Conservation (phyloP, 1,284 basidiomycete species). For the Grifola frondosa region DNA sequence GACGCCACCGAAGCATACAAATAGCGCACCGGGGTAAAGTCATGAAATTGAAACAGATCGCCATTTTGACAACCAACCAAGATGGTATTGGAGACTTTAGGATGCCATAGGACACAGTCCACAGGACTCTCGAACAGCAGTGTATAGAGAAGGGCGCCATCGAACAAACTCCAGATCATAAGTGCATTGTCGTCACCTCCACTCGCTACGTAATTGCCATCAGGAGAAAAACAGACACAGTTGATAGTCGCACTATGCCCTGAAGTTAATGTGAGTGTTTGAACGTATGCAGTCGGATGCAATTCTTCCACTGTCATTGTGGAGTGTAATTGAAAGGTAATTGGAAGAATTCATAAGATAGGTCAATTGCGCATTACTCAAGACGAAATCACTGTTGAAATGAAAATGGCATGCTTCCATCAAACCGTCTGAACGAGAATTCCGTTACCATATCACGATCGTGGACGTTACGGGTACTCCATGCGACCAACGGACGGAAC, state of each 20-base stretch:
- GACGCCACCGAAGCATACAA: background rate
- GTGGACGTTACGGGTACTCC: too few relatives aligned
- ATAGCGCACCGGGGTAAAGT: background rate
- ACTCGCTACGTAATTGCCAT: constrained; percentile 1
- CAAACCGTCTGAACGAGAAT: too few relatives aligned
- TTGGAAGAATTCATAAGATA: too few relatives aligned
- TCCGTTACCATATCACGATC: too few relatives aligned
- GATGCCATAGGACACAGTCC: constrained; percentile 1
- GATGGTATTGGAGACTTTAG: background rate
- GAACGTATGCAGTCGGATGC: constrained; percentile 3
- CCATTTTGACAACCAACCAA: background rate
- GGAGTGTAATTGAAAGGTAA: too few relatives aligned
- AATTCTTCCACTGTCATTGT: too few relatives aligned
- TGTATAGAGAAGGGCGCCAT: background rate
- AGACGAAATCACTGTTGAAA: too few relatives aligned
- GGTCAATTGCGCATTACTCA: too few relatives aligned
- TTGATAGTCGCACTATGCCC: constrained; percentile 3
- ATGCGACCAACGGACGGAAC: too few relatives aligned
- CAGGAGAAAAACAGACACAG: background rate
- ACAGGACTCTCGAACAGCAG: background rate
- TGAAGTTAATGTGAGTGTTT: background rate
- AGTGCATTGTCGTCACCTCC: constrained; percentile 1
- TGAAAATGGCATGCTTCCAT: too few relatives aligned
- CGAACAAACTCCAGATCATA: constrained; percentile 1
- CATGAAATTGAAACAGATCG: background rate